phyloP scores from a whole-genome alignment of 768 basidiomycete species.

The Suillus clintonianus region DNA sequence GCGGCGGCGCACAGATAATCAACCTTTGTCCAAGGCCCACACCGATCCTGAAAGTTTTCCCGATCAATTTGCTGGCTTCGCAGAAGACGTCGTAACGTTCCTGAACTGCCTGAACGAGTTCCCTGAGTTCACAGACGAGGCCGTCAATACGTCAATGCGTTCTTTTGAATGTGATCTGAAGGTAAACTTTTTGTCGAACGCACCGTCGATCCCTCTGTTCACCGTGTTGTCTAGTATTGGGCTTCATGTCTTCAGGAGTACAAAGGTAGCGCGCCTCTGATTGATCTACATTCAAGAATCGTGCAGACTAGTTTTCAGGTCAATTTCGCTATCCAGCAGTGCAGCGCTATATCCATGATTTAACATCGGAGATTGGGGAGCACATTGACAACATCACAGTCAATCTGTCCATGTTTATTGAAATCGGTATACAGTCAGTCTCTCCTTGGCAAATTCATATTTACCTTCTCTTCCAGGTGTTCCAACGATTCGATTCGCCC shows the following conservation, averaged over 20 bases:
- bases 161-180: conserved; percentile 53
- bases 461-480: conserved; percentile 38
- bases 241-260: conserved; percentile 52
- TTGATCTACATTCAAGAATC: not conserved
- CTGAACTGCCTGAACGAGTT: conserved; percentile 58
- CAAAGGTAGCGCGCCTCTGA: conserved; percentile 35
- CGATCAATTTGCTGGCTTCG: conserved; percentile 45
- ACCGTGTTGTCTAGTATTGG: conserved; percentile 45
- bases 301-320: conserved; percentile 29
- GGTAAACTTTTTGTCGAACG: conserved; percentile 27
- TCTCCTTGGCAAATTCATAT: not conserved
- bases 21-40: conserved; percentile 37
- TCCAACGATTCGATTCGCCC: conserved; percentile 55
- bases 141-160: conserved; percentile 50
- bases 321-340: conserved; percentile 56
- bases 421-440: conserved; percentile 40
- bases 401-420: conserved; percentile 52
- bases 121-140: conserved; percentile 56
- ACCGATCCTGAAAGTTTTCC: conserved; percentile 53
- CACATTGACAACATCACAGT: conserved; percentile 53
- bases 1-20: conserved; percentile 26
- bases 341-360: conserved; percentile 54
- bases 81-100: conserved; percentile 52
- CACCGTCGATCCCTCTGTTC: not conserved
- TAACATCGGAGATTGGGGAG: conserved; percentile 51